Evolutionary conservation across 2,329 filamentous ascomycete genomes (phyloP).

Genomic region (Stemphylium lycopersici): DNA sequence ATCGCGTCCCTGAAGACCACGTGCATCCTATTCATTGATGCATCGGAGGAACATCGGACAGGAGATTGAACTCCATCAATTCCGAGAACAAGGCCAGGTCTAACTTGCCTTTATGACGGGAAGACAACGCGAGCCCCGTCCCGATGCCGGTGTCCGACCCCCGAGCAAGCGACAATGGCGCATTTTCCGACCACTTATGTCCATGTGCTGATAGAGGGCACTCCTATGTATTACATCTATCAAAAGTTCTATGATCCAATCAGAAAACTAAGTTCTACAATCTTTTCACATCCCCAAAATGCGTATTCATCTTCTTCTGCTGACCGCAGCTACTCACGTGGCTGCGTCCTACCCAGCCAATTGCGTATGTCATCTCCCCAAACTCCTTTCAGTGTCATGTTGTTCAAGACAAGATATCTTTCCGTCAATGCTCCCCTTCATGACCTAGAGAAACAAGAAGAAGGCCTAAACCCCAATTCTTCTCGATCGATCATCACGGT

Average conservation of each 20-base stretch:
- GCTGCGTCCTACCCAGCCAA: no score
- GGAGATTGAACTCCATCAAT: neutral
- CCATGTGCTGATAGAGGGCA: neutral
- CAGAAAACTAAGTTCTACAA: no score
- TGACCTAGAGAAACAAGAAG: no score
- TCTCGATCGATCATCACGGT: neutral
- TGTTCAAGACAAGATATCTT: no score
- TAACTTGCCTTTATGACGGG: neutral
- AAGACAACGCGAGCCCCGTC: neutral
- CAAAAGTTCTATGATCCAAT: neutral
- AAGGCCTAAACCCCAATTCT: no score
- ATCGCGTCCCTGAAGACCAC: neutral
- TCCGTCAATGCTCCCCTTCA: no score
- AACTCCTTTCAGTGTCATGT: no score
- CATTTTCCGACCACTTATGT: neutral
- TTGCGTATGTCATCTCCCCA: no score
- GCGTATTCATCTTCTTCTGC: no score
- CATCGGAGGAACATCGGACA: neutral
- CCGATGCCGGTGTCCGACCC: neutral
- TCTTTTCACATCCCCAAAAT: no score
- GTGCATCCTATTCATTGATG: neutral
- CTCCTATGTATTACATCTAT: neutral
- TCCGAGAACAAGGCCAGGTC: neutral
- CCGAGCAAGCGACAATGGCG: neutral
- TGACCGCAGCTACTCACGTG: no score